Base-by-base conservation (phyloP, 768 basidiomycete genomes). In the Phylloporus sp. region DNA sequence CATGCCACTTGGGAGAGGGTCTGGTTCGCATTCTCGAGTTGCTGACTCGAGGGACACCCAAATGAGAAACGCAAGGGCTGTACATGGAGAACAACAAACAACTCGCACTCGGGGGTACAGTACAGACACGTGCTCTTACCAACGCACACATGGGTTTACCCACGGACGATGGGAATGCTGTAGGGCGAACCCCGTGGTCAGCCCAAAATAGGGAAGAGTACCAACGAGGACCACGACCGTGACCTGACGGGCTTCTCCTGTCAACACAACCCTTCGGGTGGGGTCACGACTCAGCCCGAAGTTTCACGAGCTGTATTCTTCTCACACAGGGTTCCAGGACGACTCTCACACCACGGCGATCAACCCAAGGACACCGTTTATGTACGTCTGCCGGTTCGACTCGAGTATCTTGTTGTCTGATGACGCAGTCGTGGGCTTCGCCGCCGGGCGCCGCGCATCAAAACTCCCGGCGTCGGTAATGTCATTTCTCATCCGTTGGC, bases 321-420 rank as follows among this genome's bases (percentile, higher is more conserved):
- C 53, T 50, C 53, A 54, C 53, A 54, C 53, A 36, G 46, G 17
- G 9, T 17, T 31, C 3, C 28, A n/a, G 18, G 22, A 38, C 44
- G 32, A 42, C 49, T 61, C 60, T 61, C 60, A 61, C 60, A 61
- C 62, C n/a, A 41, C 60, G 59, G 60, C 45, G 59, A 63, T 44
- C 57, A 48, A 23, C 7, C 35, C 26, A 31, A 26, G 32, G 35
- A 17, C 31, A 10, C 28, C n/a, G 29, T 56, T n/a, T 55, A 54
- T 54, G 53, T 54, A 54, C 41, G 27, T 35, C 17, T 13, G 17
- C 33, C 47, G 8, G 29, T 34, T 24, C 21, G 34, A 34, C 22
- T 23, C 20, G 13, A 8, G 41, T n/a, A 33, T 28, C 22, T 18
- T 27, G 15, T 32, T n/a, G 38, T 26, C 26, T 28, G 33, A 23